A percentile compares a stretch with the other conserved stretches of the same genome.
Evolutionary conservation across 306 rosid species (phyloP).

Genomic region (Sesbania bispinosa): DNA sequence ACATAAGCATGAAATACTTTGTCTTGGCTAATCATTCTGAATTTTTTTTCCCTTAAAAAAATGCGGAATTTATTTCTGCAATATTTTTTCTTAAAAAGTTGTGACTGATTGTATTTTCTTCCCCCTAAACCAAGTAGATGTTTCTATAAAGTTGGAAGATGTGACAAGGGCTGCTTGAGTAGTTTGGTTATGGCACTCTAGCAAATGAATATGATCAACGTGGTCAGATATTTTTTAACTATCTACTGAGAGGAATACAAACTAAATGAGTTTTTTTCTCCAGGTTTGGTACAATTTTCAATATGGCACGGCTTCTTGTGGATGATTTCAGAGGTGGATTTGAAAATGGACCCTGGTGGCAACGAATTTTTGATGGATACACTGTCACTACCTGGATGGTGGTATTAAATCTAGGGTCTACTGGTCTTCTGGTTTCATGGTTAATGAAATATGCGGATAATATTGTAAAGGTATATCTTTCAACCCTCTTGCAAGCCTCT

Average conservation of each 20-base stretch:
- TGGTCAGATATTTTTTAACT: not conserved
- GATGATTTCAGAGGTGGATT: conserved; percentile 92
- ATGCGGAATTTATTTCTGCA: conserved; percentile 5
- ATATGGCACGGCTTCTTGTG: conserved; percentile 67
- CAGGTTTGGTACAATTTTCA: conserved; percentile 95
- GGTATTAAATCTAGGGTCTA: conserved; percentile 88
- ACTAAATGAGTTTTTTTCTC: conserved; percentile 21
- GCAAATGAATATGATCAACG: not conserved
- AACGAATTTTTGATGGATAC: conserved; percentile 82
- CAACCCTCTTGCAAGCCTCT: conserved; percentile 12
- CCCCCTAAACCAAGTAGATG: not conserved
- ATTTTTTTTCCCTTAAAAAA: not conserved
- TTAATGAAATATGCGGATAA: conserved; percentile 96
- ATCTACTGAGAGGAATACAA: not conserved
- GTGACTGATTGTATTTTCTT: not conserved
- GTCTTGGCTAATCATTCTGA: not conserved
- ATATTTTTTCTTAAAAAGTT: not conserved
- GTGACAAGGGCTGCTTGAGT: not conserved
- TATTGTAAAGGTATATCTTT: conserved; percentile 71
- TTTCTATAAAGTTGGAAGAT: not conserved
- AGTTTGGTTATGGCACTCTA: not conserved
- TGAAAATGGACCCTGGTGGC: conserved; percentile 98
- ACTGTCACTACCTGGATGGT: conserved; percentile 84
- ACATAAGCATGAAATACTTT: not conserved
- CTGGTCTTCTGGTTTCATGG: conserved; percentile 96